Conservation (phyloP, 345 rosid species). For the Xanthoceras sorbifolium region DNA sequence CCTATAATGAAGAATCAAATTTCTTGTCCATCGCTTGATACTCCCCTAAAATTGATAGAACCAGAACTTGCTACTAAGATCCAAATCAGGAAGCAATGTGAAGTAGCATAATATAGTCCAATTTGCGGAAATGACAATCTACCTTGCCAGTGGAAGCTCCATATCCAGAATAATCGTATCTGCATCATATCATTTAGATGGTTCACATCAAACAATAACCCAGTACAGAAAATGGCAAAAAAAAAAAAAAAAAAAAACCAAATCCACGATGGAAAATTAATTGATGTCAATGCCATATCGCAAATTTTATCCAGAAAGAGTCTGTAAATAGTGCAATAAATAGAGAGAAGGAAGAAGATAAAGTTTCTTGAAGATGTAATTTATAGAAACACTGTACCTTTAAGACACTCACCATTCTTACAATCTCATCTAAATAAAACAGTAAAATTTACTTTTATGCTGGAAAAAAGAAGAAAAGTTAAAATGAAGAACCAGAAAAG, state of each 20-base stretch:
- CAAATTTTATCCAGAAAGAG: neutral
- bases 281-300: neutral
- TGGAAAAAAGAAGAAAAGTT: constrained; percentile 18
- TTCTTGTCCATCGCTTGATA: neutral
- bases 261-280: neutral
- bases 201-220: constrained; percentile 18
- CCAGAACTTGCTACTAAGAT: neutral
- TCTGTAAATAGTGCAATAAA: neutral
- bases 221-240: constrained; percentile 6
- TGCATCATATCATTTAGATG: constrained; percentile 36
- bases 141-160: constrained; percentile 98
- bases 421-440: constrained; percentile 24
- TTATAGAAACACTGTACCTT: constrained; percentile 11
- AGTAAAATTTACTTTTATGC: constrained; percentile 30
- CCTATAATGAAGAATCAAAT: neutral
- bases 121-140: constrained; percentile 28
- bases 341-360: neutral
- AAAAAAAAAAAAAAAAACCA: constrained; percentile 8
- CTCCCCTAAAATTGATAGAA: neutral
- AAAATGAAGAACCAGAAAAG: constrained; percentile 28
- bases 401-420: constrained; percentile 12
- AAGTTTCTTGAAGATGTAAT: constrained; percentile 17
- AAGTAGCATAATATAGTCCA: neutral
- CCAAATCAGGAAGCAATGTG: neutral
- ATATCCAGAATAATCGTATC: constrained; percentile 99